Evolutionary conservation across 2,329 filamentous ascomycete genomes (phyloP), one percentile per base, ranked within the genome.

Genomic region (Ophiostoma pallidulum): DNA sequence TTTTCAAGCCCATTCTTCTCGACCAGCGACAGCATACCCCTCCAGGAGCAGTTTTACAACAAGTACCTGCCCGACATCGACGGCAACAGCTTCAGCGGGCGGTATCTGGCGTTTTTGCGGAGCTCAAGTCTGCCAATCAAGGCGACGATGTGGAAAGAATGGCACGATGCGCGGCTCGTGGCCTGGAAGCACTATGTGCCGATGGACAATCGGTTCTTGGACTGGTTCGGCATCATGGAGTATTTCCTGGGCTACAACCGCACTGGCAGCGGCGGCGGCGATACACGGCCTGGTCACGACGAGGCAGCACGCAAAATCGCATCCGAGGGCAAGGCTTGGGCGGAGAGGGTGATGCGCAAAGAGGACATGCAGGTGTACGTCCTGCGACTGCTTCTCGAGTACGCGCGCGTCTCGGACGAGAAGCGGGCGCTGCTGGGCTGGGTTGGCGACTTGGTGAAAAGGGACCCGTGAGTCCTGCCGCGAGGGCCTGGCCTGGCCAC

Each of bases 161-260:
- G 86, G 86, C 86, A 90, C 58, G 85, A 90, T 60, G 75, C 74
- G 38, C 73, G 86, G 3, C 69, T 91, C 2, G 69, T 87, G 2
- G 73, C 84, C 0, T 92, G 86, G 86, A 78, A 79, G 57, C 86
- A 92, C 63, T 91, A 86, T 57, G 80, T 89, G 2, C 86, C 86
- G 14, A 80, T 91, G 74, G 83, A 89, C 59, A 84, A 77, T 58
- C 75, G 80, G 1, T 89, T 82, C 57, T 67, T 75, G 31, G 86
- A 90, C 55, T 74, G 84, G 57, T 89, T 80, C 52, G 80, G 77
- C 37, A 80, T 87, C 47, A 72, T 88, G 71, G 78, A 84, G 49
- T 90, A 86, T 58, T 88, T 90, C 57, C 59, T 86, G 4, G 82
- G 82, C 1, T 79, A 81, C 55, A 58, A n/a, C n/a, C n/a, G n/a